Evolutionary conservation across 2,329 filamentous ascomycete genomes (phyloP).

Genomic region (Colletotrichum higginsianum): DNA sequence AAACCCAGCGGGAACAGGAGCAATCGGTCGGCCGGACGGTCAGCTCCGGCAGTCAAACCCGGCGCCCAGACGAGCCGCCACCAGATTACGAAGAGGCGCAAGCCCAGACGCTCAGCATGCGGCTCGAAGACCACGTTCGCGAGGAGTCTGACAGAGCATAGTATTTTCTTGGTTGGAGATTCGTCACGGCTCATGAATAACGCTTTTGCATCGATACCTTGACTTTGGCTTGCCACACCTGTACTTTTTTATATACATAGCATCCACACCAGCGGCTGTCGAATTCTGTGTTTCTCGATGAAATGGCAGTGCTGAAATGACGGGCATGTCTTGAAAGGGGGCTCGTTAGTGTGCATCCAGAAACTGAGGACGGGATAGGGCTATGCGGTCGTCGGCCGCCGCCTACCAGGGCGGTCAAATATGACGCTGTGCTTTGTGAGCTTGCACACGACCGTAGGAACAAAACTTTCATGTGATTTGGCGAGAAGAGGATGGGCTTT

Average conservation of each 20-base stretch:
- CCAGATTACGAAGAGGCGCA: conserved; percentile 95
- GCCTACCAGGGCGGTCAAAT: neutral
- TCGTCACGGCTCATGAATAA: conserved; percentile 30
- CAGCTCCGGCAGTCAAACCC: conserved; percentile 54
- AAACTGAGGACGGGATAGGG: conserved; percentile 1
- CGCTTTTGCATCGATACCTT: conserved; percentile 40
- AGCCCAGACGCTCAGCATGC: conserved; percentile 73
- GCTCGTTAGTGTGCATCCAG: conserved; percentile 3
- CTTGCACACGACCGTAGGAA: conserved; percentile 19
- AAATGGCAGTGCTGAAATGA: conserved; percentile 34
- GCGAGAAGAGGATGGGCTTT: conserved; percentile 17
- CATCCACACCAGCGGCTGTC: conserved; percentile 39
- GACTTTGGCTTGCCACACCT: conserved; percentile 34
- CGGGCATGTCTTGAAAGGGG: conserved; percentile 10
- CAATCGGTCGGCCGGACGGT: conserved; percentile 53
- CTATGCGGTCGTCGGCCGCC: conserved; percentile 1
- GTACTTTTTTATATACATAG: conserved; percentile 32
- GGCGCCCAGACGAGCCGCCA: conserved; percentile 80
- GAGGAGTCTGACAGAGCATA: conserved; percentile 77
- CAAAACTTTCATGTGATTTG: conserved; percentile 19
- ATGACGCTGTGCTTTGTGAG: neutral
- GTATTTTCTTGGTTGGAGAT: conserved; percentile 22
- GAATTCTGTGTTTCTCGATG: conserved; percentile 32
- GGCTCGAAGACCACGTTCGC: conserved; percentile 79
- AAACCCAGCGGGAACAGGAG: conserved; percentile 34